phyloP scores from a whole-genome alignment of 805 yeast species.

The Danielia oregonensis region DNA sequence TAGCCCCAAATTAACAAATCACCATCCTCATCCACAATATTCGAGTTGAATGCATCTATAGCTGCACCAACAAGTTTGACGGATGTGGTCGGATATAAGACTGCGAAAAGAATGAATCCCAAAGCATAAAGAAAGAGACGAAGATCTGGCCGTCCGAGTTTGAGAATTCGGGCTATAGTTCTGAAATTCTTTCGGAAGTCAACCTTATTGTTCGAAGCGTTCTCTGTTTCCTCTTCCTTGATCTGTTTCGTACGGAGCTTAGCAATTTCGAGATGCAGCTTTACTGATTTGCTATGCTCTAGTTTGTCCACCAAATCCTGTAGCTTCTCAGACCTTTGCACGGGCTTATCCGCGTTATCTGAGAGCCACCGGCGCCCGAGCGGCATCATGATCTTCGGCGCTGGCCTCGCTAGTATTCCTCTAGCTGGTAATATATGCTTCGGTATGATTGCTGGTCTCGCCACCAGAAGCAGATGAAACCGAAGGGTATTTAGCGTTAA shows the following conservation, averaged over 20 bases:
- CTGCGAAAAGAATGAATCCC: slow-evolving; percentile 41
- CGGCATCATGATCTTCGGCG: neutral
- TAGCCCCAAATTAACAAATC: slow-evolving; percentile 42
- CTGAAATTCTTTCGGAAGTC: slow-evolving; percentile 30
- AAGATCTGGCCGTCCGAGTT: slow-evolving; percentile 38
- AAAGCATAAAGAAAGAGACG: slow-evolving; percentile 36
- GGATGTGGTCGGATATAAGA: slow-evolving; percentile 40
- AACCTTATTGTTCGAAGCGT: slow-evolving; percentile 20
- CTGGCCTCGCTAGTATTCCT: neutral
- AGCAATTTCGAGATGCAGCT: slow-evolving; percentile 7
- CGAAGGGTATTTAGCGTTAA: too few relatives aligned
- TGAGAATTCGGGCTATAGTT: slow-evolving; percentile 36
- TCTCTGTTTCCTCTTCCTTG: slow-evolving; percentile 28
- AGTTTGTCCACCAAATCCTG: neutral
- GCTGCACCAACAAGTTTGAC: slow-evolving; percentile 43
- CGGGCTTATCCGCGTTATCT: neutral
- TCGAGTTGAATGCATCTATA: slow-evolving; percentile 38
- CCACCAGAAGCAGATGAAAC: too few relatives aligned
- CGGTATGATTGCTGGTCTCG: too few relatives aligned
- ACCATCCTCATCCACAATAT: slow-evolving; percentile 34
- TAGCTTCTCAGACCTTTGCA: neutral
- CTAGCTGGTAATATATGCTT: too few relatives aligned
- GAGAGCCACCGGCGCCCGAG: neutral
- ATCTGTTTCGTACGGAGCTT: slow-evolving; percentile 5
- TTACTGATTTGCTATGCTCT: slow-evolving; percentile 6